A percentile compares a stretch with the other conserved stretches of the same genome.
These are phyloP conservation scores for Oenanthe javanica DNA, from an alignment of 140 eudicot genomes.

Conservation along the genomic window DNA sequence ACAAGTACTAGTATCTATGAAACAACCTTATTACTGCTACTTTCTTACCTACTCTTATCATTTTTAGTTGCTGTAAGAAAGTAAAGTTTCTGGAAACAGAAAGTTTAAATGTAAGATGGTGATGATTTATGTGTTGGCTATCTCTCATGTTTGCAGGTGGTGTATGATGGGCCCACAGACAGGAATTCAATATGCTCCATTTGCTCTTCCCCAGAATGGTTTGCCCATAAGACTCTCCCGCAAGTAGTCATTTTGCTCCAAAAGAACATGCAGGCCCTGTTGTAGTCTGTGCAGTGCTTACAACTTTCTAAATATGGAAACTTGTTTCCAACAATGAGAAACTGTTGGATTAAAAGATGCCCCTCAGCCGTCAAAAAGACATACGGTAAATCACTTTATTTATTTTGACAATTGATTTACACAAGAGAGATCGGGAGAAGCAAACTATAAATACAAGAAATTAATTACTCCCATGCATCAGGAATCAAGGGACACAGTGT, in stretches of 20 bases:
- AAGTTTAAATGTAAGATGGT: constrained; percentile 10
- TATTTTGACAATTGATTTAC: not conserved
- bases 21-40: too few relatives aligned
- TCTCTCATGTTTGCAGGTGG: constrained; percentile 55
- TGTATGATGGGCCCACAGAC: constrained; percentile 81
- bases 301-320: not conserved
- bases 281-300: not conserved
- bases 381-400: not conserved
- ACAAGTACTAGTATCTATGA: too few relatives aligned
- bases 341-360: not conserved
- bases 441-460: too few relatives aligned
- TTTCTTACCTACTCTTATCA: not conserved
- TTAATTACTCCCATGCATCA: not conserved
- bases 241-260: constrained; percentile 12
- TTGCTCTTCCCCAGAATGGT: constrained; percentile 93
- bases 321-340: not conserved
- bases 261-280: constrained; percentile 6
- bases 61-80: not conserved
- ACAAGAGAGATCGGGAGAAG: not conserved
- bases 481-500: not conserved
- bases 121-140: constrained; percentile 5
- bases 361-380: not conserved
- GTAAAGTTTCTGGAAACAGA: constrained; percentile 12
- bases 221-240: constrained; percentile 47
- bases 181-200: constrained; percentile 85